These are phyloP conservation scores for Ogataea ganodermae DNA, from an alignment of 805 yeast species.

Conservation along the genomic window DNA sequence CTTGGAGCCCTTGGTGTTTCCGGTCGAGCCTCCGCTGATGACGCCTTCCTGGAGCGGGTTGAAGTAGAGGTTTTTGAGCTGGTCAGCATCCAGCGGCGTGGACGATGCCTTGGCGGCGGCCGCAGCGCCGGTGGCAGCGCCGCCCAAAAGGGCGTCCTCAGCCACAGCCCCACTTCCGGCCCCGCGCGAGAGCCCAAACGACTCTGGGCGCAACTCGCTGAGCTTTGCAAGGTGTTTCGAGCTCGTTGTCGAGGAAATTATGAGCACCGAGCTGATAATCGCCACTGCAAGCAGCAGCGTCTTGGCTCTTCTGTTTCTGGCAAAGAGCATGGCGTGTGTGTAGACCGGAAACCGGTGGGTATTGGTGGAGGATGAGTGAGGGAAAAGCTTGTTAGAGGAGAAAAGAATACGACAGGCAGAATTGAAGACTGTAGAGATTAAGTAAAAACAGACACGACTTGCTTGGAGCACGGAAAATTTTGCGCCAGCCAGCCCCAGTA, in stretches of 20 bases:
- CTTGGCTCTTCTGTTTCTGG: slow-evolving; percentile 27
- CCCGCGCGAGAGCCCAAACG: slow-evolving; percentile 7
- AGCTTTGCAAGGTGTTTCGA: slow-evolving; percentile 9
- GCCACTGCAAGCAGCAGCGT: slow-evolving; percentile 17
- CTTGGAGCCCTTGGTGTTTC: slow-evolving; percentile 27
- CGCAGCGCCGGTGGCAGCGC: neutral
- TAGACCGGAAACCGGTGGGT: neutral
- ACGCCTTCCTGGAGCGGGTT: slow-evolving; percentile 22
- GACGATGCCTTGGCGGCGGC: slow-evolving; percentile 7
- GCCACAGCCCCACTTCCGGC: too few relatives aligned
- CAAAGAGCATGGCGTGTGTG: slow-evolving; percentile 16
- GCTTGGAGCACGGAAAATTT: slow-evolving; percentile 6
- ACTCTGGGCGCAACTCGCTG: slow-evolving; percentile 10
- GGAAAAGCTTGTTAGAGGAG: neutral
- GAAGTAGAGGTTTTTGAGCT: slow-evolving; percentile 28
- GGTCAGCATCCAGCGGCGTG: slow-evolving; percentile 25
- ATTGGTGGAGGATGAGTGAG: too few relatives aligned
- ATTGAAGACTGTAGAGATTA: too few relatives aligned
- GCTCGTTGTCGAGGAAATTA: slow-evolving; percentile 12
- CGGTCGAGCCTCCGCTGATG: slow-evolving; percentile 31
- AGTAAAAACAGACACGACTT: slow-evolving; percentile 8
- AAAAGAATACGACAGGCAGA: neutral
- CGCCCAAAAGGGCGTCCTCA: too few relatives aligned
- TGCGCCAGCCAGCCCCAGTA: neutral
- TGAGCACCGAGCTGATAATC: slow-evolving; percentile 13